Conservation (phyloP, 768 basidiomycete species). For the Serendipita sp. region DNA sequence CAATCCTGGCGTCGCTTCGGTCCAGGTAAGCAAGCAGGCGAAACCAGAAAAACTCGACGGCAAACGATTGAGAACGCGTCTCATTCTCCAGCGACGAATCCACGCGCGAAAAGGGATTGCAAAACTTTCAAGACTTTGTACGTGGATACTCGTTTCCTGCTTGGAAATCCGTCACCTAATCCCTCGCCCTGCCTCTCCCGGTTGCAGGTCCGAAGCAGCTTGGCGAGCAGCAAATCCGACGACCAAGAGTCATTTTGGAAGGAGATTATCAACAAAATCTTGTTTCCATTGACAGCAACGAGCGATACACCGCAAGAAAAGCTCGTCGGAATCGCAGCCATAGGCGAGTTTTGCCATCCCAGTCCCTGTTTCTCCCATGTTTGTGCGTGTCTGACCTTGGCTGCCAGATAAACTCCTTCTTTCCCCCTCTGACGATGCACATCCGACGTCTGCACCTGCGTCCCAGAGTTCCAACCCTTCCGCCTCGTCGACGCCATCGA, state of each 20-base stretch:
- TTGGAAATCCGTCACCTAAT: neutral
- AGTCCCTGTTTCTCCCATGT: neutral
- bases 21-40: too few species aligned
- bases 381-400: neutral
- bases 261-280: constrained; percentile 49
- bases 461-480: constrained; percentile 60
- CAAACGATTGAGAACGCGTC: too few species aligned
- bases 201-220: neutral
- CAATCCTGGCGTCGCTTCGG: too few species aligned
- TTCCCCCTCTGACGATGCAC: neutral
- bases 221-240: constrained; percentile 30
- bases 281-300: constrained; percentile 70
- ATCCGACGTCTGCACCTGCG: constrained; percentile 41
- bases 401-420: constrained; percentile 49
- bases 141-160: too few species aligned
- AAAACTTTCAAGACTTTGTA: constrained; percentile 5
- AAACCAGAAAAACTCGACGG: too few species aligned
- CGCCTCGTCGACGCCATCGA: constrained; percentile 17
- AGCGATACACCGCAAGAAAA: constrained; percentile 55
- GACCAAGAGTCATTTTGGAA: constrained; percentile 73
- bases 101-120: neutral
- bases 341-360: constrained; percentile 36
- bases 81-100: neutral
- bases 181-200: too few species aligned
- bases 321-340: constrained; percentile 75